Conservation (phyloP, 2,329 filamentous ascomycete genomes). For the Aspergillus aculeatus region DNA sequence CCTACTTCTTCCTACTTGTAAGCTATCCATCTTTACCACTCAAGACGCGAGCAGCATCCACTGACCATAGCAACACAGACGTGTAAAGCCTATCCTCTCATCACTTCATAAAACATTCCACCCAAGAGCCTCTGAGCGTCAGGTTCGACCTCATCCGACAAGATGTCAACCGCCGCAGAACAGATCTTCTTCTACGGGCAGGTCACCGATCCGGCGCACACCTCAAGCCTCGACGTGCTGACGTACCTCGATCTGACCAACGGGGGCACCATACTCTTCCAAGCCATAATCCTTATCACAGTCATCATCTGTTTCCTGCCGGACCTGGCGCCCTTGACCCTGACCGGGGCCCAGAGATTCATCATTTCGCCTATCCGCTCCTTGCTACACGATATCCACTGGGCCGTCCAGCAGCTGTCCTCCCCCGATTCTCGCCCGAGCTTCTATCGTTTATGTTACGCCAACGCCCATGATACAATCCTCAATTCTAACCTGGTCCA, state of each 20-base stretch:
- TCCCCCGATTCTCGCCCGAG: not conserved
- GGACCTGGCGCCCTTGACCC: not conserved
- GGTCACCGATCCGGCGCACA: slow-evolving; percentile 5
- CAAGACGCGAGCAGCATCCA: no score
- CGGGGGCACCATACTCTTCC: slow-evolving; percentile 10
- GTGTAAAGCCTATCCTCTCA: no score
- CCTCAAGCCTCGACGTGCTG: slow-evolving; percentile 4
- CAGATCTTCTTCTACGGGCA: slow-evolving; percentile 18
- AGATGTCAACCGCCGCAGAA: slow-evolving; percentile 18
- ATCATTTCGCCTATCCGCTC: slow-evolving; percentile 1
- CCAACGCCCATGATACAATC: not conserved
- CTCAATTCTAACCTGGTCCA: not conserved
- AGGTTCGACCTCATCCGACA: not conserved
- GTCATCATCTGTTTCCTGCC: slow-evolving; percentile 7
- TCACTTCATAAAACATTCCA: no score
- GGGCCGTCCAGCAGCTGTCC: slow-evolving; percentile 8
- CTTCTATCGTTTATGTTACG: not conserved
- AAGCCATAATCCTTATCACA: slow-evolving; percentile 4
- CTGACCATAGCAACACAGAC: no score
- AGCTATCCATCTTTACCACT: no score
- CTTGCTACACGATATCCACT: not conserved
- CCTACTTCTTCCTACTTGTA: no score
- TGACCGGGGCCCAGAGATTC: not conserved
- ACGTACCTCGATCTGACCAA: slow-evolving; percentile 13
- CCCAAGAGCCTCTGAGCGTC: not conserved